Conservation (phyloP, 2,329 filamentous ascomycete genomes). For the Septoria petroselini region DNA sequence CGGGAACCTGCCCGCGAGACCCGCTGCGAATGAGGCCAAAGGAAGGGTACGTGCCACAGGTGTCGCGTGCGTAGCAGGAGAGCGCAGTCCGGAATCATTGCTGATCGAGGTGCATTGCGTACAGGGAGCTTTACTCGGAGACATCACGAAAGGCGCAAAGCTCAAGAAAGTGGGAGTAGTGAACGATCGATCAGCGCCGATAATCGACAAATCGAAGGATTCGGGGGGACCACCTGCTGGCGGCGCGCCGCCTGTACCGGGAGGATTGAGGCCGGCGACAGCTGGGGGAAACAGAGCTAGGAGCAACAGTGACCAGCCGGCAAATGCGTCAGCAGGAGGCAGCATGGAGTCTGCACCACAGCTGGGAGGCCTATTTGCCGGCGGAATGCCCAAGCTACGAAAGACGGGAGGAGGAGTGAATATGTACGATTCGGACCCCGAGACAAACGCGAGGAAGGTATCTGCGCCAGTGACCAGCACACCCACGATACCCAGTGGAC, state of each 20-base stretch:
- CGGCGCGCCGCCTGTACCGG: conserved; percentile 78
- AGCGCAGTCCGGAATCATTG: conserved; percentile 1
- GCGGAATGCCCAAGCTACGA: conserved; percentile 91
- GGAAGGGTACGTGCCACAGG: conserved; percentile 57
- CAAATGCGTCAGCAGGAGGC: conserved; percentile 39
- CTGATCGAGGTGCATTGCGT: conserved; percentile 10
- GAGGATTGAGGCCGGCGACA: conserved; percentile 68
- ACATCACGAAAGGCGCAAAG: conserved; percentile 76
- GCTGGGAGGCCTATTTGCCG: conserved; percentile 81
- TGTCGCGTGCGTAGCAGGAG: neutral
- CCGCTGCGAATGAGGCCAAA: conserved; percentile 55
- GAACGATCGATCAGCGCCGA: conserved; percentile 86
- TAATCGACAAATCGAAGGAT: conserved; percentile 56
- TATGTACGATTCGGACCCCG: conserved; percentile 70
- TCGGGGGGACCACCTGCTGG: conserved; percentile 59
- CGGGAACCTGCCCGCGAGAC: conserved; percentile 53
- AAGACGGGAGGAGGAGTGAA: conserved; percentile 68
- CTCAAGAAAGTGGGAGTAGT: conserved; percentile 79
- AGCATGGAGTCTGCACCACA: conserved; percentile 67
- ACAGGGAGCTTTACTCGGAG: conserved; percentile 79
- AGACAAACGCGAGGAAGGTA: conserved; percentile 48
- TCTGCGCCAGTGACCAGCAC: conserved; percentile 52
- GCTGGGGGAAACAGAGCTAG: conserved; percentile 61
- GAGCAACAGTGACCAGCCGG: conserved; percentile 75
- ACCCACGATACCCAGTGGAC: conserved; percentile 29